Conservation (phyloP, 2,329 filamentous ascomycete genomes). For the Sarocladium kiliense region DNA sequence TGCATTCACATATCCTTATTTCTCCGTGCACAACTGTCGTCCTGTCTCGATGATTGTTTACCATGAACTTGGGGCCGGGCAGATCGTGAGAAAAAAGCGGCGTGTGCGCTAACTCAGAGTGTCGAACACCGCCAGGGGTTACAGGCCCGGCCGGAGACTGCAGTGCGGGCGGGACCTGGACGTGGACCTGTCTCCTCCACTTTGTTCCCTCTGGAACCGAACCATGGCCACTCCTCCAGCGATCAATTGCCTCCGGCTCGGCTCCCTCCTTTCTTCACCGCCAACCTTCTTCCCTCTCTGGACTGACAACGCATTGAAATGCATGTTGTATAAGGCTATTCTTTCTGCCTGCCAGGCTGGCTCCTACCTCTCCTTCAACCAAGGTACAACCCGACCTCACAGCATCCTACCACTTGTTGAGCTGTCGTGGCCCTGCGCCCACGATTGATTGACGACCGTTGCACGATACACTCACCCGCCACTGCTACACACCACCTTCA, state of each 20-base stretch:
- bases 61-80: no score
- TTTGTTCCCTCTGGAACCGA: not conserved
- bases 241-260: not conserved
- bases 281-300: not conserved
- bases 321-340: not conserved
- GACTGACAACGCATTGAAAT: not conserved
- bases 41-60: no score
- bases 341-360: not conserved
- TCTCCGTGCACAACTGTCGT: no score
- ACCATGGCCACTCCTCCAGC: not conserved
- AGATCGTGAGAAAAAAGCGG: no score
- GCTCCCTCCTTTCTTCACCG: not conserved
- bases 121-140: no score
- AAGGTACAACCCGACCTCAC: no score
- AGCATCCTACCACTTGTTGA: no score
- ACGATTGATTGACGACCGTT: not conserved
- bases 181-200: not conserved
- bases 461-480: not conserved
- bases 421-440: not conserved
- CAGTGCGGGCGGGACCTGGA: not conserved
- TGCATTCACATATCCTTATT: no score
- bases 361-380: not conserved
- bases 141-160: no score
- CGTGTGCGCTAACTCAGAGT: not conserved
- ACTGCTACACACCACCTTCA: not conserved